Evolutionary conservation across 768 basidiomycete genomes (phyloP).

Genomic region (Panaeolus papilionaceus): DNA sequence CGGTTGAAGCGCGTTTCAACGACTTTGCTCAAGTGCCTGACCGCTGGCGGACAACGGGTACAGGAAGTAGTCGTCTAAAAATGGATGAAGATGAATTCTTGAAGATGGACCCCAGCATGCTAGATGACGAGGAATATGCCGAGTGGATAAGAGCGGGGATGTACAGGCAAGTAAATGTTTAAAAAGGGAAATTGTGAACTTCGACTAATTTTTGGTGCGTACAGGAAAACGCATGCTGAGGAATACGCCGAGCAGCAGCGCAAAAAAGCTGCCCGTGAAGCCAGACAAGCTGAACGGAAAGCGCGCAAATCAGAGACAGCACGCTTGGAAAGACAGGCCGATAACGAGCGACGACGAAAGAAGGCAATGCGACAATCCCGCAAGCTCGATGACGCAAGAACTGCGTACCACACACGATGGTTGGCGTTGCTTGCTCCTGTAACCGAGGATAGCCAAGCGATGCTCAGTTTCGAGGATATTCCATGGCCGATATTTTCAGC

Average conservation of each 20-base stretch:
- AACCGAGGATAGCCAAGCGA: constrained; percentile 27
- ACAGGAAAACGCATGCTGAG: constrained; percentile 70
- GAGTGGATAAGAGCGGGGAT: constrained; percentile 89
- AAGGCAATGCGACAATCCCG: constrained; percentile 54
- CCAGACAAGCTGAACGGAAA: constrained; percentile 60
- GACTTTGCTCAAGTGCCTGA: constrained; percentile 75
- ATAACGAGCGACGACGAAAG: constrained; percentile 56
- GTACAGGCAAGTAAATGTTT: constrained; percentile 64
- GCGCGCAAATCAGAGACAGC: constrained; percentile 58
- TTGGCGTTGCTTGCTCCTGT: constrained; percentile 47
- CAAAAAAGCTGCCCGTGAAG: constrained; percentile 57
- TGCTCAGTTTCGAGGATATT: constrained; percentile 57
- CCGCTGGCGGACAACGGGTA: constrained; percentile 57
- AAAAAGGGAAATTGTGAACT: constrained; percentile 16
- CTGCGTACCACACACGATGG: constrained; percentile 66
- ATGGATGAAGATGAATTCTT: constrained; percentile 42
- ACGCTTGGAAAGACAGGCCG: constrained; percentile 55
- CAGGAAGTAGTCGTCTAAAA: constrained; percentile 31
- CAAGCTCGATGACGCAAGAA: constrained; percentile 51
- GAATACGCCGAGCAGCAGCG: constrained; percentile 69
- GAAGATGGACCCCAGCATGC: constrained; percentile 51
- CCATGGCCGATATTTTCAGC: constrained; percentile 71
- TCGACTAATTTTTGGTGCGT: constrained; percentile 17
- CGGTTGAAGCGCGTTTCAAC: constrained; percentile 67
- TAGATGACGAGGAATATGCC: constrained; percentile 90